Percentiles rank a stretch among this genome's conserved stretches.
Conservation (phyloP, 768 basidiomycete genomes). For the Hypholoma fasciculare region DNA sequence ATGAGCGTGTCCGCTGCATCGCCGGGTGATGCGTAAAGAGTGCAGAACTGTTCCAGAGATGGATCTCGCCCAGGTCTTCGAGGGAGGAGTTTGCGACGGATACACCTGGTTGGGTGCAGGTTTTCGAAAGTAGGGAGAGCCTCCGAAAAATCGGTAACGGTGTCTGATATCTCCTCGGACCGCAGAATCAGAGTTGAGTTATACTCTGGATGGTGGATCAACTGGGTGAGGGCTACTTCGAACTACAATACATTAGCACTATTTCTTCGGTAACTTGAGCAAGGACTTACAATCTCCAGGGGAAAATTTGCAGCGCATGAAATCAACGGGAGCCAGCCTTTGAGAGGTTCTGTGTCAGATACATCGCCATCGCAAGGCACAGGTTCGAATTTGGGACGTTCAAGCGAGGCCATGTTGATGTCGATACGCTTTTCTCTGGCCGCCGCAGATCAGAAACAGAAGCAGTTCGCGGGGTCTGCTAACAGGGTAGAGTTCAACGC, state of each 20-base stretch:
- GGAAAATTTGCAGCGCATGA: conserved; percentile 25
- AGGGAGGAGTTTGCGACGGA: conserved; percentile 73
- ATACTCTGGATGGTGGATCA: conserved; percentile 89
- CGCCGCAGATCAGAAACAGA: too few relatives aligned
- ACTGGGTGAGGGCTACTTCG: conserved; percentile 63
- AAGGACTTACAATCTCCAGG: conserved; percentile 21
- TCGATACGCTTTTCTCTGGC: too few relatives aligned
- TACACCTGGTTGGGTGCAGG: conserved; percentile 41
- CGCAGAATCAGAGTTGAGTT: conserved; percentile 90
- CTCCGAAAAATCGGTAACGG: conserved; percentile 30
- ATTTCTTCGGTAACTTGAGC: background rate
- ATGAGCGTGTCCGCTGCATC: conserved; percentile 37
- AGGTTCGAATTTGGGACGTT: too few relatives aligned
- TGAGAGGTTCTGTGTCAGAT: too few relatives aligned
- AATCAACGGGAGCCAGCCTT: conserved; percentile 19
- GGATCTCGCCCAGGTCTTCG: conserved; percentile 77
- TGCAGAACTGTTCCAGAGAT: conserved; percentile 74
- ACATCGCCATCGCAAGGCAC: too few relatives aligned
- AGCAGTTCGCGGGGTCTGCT: too few relatives aligned
- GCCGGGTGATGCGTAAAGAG: conserved; percentile 50
- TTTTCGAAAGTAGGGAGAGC: conserved; percentile 38
- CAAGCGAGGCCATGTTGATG: too few relatives aligned
- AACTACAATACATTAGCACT: conserved; percentile 50
- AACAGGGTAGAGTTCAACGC: too few relatives aligned
- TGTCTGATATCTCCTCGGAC: conserved; percentile 62